Base-by-base conservation (phyloP, 164 flowering plant species). In the Sedum album region DNA sequence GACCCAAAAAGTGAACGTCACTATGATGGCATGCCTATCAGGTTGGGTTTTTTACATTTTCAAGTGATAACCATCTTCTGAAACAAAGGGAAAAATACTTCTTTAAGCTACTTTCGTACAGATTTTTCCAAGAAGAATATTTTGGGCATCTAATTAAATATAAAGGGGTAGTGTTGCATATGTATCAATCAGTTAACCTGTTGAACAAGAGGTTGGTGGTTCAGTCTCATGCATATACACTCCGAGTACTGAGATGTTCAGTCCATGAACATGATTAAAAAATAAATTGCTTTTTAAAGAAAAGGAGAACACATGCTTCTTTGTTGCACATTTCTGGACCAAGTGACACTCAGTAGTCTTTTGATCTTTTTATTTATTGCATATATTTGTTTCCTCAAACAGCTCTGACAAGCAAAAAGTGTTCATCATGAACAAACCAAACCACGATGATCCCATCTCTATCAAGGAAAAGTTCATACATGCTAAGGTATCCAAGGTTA, bases 381-480 rank as follows among this genome's bases (percentile, higher is more conserved):
- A 35, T 23, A n/a, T 21, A 18, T n/a, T 70, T 62, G 20, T 77
- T 67, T 0, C 80, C 70, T 76, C 66, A 53, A 60, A 79, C 63
- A 82, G 72, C 71, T 73, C 83, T 23, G 80, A 79, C 31, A 81
- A 77, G 69, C 77, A 71, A 67, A 82, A 84, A 41, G 66, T 72
- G 41, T 38, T 75, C 64, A 73, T 72, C 51, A 66, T 79, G 53
- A 73, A 77, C 74, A 93, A 90, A 78, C 98, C 98, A 51, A 67
- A 66, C 68, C 77, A 67, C 65, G 73, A 73, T 57, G 96, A 86
- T 83, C 85, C 88, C 49, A 85, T 88, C 71, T 84, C 89, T n/a
- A 66, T 76, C 17, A 90, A 90, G 74, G 98, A 90, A 77, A 79
- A 81, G 76, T 93, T 86, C 74, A 90, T 93, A 78, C 89, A 87